Percentiles rank a stretch among this genome's conserved stretches.
Conservation (phyloP, 164 flowering plant species). For the Nymphaea thermarum region DNA sequence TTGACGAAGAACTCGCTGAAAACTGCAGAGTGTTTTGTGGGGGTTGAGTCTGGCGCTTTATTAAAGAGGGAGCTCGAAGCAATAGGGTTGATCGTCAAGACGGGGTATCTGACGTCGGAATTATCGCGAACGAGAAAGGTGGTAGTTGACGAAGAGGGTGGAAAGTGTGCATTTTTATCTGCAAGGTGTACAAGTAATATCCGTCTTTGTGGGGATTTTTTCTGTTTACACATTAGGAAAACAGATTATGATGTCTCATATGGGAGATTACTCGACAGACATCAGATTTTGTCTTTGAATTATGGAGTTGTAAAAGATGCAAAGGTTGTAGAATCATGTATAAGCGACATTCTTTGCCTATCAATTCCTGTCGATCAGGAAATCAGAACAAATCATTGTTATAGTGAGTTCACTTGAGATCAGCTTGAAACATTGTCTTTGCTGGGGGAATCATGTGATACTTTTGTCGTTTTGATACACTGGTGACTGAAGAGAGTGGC, state of each 20-base stretch:
- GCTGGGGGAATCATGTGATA: no score
- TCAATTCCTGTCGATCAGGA: conserved; percentile 6
- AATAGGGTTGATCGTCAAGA: conserved; percentile 6
- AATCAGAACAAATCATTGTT: no score
- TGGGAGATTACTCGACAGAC: neutral
- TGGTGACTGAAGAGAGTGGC: no score
- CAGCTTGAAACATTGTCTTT: no score
- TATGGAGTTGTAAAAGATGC: neutral
- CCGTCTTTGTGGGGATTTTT: neutral
- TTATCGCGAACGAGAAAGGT: neutral
- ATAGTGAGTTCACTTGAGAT: no score
- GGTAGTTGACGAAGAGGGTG: neutral
- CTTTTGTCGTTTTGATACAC: no score
- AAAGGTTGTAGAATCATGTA: neutral
- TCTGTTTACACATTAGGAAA: neutral
- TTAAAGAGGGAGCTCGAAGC: conserved; percentile 4
- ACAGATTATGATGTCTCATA: neutral
- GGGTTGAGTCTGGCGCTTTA: conserved; percentile 1
- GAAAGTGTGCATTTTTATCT: neutral
- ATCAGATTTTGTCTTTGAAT: neutral
- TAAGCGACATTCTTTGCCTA: conserved; percentile 11
- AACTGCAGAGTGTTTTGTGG: conserved; percentile 11
- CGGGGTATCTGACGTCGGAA: conserved; percentile 4
- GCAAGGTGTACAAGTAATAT: neutral
- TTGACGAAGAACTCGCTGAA: conserved; percentile 7